Evolutionary conservation across 305 asterid species (phyloP).

Genomic region (Fraxinus baroniana): DNA sequence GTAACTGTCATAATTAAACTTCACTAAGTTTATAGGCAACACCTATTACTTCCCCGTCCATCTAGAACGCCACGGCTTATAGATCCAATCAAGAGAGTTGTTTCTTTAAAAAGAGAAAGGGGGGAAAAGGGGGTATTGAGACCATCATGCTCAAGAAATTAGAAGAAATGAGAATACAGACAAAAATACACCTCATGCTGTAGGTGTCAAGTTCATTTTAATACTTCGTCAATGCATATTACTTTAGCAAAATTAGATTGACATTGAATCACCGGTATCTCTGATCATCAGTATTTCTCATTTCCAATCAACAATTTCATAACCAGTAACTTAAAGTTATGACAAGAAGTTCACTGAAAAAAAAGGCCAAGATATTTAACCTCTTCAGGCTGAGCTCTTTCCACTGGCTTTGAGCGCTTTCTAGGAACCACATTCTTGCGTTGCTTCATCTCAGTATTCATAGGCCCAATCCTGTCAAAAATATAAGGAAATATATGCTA

Average conservation of each 20-base stretch:
- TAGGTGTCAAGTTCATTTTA: neutral
- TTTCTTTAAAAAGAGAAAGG: neutral
- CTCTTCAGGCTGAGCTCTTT: constrained; percentile 43
- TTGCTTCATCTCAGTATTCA: constrained; percentile 37
- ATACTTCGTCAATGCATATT: neutral
- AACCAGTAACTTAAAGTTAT: neutral
- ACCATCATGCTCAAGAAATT: neutral
- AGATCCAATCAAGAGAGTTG: neutral
- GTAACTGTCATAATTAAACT: neutral
- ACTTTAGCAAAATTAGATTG: neutral
- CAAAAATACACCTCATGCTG: neutral
- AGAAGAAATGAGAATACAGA: neutral
- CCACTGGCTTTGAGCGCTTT: constrained; percentile 20
- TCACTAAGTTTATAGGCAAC: neutral
- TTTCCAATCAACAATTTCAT: neutral
- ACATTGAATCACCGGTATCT: neutral
- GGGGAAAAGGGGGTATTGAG: neutral
- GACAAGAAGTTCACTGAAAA: neutral
- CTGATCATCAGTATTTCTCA: neutral
- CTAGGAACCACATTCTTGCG: constrained; percentile 23
- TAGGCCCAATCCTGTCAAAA: constrained; percentile 49
- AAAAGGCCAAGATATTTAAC: constrained; percentile 20
- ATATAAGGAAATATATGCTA: neutral
- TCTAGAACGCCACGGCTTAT: neutral
- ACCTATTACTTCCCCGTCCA: neutral